Percentiles rank a stretch among this genome's conserved stretches.
Evolutionary conservation across 495 filamentous ascomycete species (phyloP).

Genomic region (Penicillium desertorum): DNA sequence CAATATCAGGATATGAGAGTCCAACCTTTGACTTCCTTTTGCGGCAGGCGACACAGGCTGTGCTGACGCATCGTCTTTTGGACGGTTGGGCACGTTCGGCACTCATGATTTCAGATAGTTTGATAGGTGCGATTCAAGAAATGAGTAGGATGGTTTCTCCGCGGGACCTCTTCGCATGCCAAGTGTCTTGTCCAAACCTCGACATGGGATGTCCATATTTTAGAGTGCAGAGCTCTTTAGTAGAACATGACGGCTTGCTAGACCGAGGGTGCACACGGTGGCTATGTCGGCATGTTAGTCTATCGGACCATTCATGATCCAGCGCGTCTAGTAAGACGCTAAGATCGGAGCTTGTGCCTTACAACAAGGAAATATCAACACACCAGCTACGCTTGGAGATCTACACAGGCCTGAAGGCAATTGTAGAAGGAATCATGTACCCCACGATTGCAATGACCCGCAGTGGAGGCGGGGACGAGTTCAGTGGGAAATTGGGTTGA

Average conservation of each 20-base stretch:
- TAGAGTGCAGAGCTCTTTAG: slow-evolving; percentile 4
- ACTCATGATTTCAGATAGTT: slow-evolving; percentile 26
- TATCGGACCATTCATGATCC: not conserved
- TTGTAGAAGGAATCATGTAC: slow-evolving; percentile 14
- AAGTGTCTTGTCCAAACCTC: slow-evolving; percentile 31
- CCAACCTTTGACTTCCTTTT: slow-evolving; percentile 79
- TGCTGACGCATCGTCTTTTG: slow-evolving; percentile 90
- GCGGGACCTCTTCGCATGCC: slow-evolving; percentile 26
- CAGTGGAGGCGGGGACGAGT: slow-evolving; percentile 23
- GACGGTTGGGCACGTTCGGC: slow-evolving; percentile 38
- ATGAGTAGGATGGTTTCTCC: slow-evolving; percentile 23
- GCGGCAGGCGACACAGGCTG: slow-evolving; percentile 91
- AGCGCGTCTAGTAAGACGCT: not conserved
- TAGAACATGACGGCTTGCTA: slow-evolving; percentile 1
- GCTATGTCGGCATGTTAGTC: slow-evolving; percentile 9
- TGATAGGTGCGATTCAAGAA: slow-evolving; percentile 16
- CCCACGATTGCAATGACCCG: slow-evolving; percentile 27
- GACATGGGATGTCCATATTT: slow-evolving; percentile 18
- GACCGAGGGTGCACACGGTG: slow-evolving; percentile 1
- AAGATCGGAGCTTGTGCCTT: not conserved
- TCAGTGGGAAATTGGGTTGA: not conserved
- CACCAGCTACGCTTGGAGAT: slow-evolving; percentile 8
- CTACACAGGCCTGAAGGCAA: slow-evolving; percentile 15
- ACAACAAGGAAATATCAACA: not conserved
- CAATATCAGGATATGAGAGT: not conserved